phyloP scores from a whole-genome alignment of 164 flowering plant genomes.

The Vitis vinifera region DNA sequence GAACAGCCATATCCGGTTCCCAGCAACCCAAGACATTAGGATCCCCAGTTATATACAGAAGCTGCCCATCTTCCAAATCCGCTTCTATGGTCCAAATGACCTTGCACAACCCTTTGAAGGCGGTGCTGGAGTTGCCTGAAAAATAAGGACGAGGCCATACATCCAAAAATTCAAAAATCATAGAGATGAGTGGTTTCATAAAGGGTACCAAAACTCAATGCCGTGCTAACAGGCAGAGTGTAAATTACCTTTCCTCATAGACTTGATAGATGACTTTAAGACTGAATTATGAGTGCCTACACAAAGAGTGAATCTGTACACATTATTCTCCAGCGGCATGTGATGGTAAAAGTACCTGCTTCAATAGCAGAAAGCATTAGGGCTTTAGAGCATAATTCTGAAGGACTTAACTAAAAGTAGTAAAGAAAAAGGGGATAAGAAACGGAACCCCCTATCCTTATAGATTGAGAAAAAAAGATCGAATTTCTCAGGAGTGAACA shows the following conservation, averaged over 20 bases:
- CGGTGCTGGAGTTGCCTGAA: constrained; percentile 27
- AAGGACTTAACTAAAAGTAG: no score
- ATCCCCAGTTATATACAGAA: constrained; percentile 63
- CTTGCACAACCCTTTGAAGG: constrained; percentile 32
- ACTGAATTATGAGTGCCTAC: constrained; percentile 17
- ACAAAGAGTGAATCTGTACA: constrained; percentile 27
- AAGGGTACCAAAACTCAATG: no score
- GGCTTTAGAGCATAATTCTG: not conserved
- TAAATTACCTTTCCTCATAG: constrained; percentile 36
- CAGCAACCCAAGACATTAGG: constrained; percentile 53
- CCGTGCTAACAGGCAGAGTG: not conserved
- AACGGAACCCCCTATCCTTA: no score
- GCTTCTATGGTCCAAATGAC: constrained; percentile 63
- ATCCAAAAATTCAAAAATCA: constrained; percentile 12
- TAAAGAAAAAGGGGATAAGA: no score
- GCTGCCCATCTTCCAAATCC: constrained; percentile 55
- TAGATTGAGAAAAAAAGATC: no score
- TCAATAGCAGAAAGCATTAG: constrained; percentile 2
- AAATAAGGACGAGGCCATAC: constrained; percentile 11
- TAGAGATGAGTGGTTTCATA: no score
- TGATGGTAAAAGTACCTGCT: constrained; percentile 38
- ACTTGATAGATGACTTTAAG: constrained; percentile 28
- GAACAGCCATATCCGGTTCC: constrained; percentile 62
- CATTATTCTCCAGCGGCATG: constrained; percentile 15
- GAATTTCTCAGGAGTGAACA: no score